Percentiles rank a stretch among this genome's conserved stretches.
Evolutionary conservation across 2,329 filamentous ascomycete species (phyloP).

Genomic region (Clarireedia monteithiana): DNA sequence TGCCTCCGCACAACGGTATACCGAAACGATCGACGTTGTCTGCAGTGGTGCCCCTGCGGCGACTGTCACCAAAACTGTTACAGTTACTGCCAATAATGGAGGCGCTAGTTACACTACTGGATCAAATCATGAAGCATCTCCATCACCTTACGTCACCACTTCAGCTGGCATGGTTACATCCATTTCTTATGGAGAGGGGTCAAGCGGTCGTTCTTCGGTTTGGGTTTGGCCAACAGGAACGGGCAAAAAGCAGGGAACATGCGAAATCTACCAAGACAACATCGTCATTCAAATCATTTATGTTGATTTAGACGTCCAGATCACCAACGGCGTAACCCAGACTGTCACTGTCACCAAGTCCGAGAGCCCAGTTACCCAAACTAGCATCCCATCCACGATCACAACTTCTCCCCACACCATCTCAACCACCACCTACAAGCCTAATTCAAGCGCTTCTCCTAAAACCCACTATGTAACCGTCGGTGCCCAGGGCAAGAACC

Average conservation of each 20-base stretch:
- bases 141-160: neutral
- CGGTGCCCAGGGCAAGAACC: neutral
- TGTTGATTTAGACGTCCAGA: neutral
- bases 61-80: neutral
- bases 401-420: neutral
- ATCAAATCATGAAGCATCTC: neutral
- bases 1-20: conserved; percentile 11
- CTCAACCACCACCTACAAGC: neutral
- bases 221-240: conserved; percentile 16
- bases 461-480: neutral
- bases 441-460: neutral
- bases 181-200: neutral
- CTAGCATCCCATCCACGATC: neutral
- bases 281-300: conserved; percentile 10
- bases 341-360: neutral
- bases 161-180: neutral
- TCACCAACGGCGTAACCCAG: neutral
- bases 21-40: neutral
- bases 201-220: conserved; percentile 8
- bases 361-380: neutral
- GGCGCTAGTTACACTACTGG: neutral
- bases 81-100: neutral
- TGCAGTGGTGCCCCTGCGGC: neutral
- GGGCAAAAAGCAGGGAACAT: conserved; percentile 12
- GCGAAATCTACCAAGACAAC: conserved; percentile 13